Evolutionary conservation across 2,329 filamentous ascomycete species (phyloP).

Genomic region (Tolypocladium capitatum): DNA sequence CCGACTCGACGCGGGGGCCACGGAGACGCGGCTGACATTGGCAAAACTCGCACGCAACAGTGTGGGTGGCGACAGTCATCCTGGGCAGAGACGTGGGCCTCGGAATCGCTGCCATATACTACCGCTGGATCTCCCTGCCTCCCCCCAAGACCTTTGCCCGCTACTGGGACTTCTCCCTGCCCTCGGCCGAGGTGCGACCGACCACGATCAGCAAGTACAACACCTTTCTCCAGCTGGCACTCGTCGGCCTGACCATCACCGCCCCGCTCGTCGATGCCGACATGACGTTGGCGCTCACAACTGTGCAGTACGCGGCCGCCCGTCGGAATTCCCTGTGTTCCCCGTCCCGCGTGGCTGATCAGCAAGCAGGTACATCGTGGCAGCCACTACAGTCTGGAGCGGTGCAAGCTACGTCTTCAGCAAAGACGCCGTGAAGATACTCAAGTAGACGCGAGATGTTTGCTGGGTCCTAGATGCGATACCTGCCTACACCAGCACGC

Average conservation of each 20-base stretch:
- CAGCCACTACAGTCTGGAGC: constrained; percentile 83
- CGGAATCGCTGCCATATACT: constrained; percentile 80
- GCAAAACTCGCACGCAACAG: constrained; percentile 21
- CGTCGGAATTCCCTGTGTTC: background rate
- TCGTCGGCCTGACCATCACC: constrained; percentile 75
- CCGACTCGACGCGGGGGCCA: background rate
- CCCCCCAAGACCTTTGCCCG: constrained; percentile 81
- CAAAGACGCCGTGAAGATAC: constrained; percentile 83
- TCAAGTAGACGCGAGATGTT: constrained; percentile 25
- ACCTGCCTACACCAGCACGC: background rate
- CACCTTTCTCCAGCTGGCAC: constrained; percentile 76
- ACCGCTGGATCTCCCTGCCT: constrained; percentile 86
- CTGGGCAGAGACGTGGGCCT: constrained; percentile 78
- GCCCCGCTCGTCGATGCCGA: constrained; percentile 59
- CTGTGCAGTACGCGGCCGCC: constrained; percentile 45
- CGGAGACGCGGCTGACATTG: background rate
- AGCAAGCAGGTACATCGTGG: constrained; percentile 59
- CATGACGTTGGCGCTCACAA: constrained; percentile 39
- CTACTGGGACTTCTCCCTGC: constrained; percentile 96
- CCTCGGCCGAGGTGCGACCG: constrained; percentile 70
- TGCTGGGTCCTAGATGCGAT: background rate
- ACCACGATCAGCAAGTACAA: constrained; percentile 85
- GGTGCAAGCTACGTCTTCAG: constrained; percentile 83
- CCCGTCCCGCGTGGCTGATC: background rate
- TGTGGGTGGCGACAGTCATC: constrained; percentile 83